Evolutionary conservation across 441 rosid species (phyloP), one percentile per base, ranked within the genome.

Genomic region (Syzygium syzygioides): DNA sequence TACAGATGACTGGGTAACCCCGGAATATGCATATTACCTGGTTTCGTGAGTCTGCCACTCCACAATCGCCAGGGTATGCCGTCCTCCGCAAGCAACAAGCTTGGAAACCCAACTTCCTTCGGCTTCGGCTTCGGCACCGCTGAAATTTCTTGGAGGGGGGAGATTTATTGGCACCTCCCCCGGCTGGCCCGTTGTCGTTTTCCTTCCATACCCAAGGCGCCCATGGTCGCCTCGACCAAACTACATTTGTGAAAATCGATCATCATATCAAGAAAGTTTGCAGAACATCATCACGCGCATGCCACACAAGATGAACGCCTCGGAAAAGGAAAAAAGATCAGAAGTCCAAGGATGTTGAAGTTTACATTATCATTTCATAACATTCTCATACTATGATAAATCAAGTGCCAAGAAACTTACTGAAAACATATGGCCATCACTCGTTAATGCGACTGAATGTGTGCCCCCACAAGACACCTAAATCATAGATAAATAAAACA

Each of bases 141-240:
- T 83, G 50, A 48, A 88, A 90, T 91, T 91, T 45, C 54, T 90
- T 6, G 97, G 98, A 57, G 98, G 90, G 12, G 93, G 92, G 52
- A 95, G 93, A 76, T 90, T 89, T 89, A 95, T 91, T 14, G 99
- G 99, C 87, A 98, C 97, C 93, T 96, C 99, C 89, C 93, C 88
- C 80, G 99, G 99, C 86, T 96, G 99, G 34, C 99, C 99, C 0
- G 99, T 97, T 1, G 99, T 97, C 86, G 90, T 93, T 91, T 97
- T 97, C 92, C 95, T 94, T 89, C 99, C 99, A 64, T 94, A 94
- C 54, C 99, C 99, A 19, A 97, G 97, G 19, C 99, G 94, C 56
- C 99, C 99, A 19, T 98, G 99, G 92, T 98, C 99, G 32, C 99
- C 99, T 68, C 99, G 93, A 50, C 99, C 99, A 90, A 98, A 97